Percentiles rank a stretch among this genome's conserved stretches.
Conservation (phyloP, 2,329 filamentous ascomycete species). For the Cordyceps cicadae region DNA sequence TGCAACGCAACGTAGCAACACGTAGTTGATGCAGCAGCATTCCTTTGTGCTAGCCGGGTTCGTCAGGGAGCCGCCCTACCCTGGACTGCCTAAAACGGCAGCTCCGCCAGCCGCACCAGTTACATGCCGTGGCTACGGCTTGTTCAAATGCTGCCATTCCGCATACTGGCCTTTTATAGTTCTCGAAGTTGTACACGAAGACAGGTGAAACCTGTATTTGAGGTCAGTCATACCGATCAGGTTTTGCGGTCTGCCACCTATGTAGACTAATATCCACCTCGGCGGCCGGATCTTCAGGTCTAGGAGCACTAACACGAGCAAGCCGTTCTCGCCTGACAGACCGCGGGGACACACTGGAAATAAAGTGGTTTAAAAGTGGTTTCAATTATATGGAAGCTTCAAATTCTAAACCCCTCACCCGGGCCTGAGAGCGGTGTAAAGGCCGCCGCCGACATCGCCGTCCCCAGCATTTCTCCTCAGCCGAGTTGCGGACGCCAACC, state of each 20-base stretch:
- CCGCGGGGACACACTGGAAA: background rate
- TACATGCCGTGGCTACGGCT: background rate
- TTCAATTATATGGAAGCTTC: background rate
- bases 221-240: background rate
- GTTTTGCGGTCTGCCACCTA: background rate
- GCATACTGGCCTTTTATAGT: background rate
- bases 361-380: no score
- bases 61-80: no score
- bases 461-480: constrained; percentile 5
- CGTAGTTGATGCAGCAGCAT: no score
- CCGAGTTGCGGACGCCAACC: background rate
- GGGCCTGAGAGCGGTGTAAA: background rate
- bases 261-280: background rate
- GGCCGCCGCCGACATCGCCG: background rate
- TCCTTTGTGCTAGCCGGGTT: no score
- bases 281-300: background rate
- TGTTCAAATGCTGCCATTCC: background rate
- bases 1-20: no score
- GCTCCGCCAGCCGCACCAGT: background rate
- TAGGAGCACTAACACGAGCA: background rate
- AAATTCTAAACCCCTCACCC: background rate
- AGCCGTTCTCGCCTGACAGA: background rate
- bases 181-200: background rate
- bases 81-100: background rate
- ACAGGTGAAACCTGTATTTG: background rate